phyloP scores from a whole-genome alignment of 345 rosid species.

The Populus ilicifolia region DNA sequence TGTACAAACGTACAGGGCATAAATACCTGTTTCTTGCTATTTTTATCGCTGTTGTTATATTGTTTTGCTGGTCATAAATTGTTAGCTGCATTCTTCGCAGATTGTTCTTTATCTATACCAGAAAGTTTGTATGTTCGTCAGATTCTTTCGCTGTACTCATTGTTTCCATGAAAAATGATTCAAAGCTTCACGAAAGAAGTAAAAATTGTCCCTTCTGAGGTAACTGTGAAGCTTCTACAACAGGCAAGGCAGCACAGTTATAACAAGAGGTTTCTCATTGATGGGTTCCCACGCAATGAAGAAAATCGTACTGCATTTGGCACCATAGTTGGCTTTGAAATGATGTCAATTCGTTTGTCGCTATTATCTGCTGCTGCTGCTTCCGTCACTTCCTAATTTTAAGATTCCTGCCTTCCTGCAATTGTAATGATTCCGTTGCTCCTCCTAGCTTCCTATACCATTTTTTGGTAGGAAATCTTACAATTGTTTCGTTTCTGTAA shows the following conservation, averaged over 20 bases:
- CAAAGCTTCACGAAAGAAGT: constrained; percentile 64
- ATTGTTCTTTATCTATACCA: constrained; percentile 4
- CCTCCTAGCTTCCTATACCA: background rate
- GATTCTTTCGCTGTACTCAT: constrained; percentile 16
- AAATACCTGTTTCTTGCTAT: background rate
- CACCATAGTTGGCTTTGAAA: constrained; percentile 43
- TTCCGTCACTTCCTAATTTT: background rate
- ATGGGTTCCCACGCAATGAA: constrained; percentile 86
- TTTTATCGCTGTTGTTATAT: background rate
- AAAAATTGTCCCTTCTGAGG: constrained; percentile 83
- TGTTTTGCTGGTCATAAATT: background rate
- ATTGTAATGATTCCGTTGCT: background rate
- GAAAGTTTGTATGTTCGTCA: background rate
- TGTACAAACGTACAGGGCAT: too few relatives aligned
- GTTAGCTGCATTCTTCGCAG: background rate
- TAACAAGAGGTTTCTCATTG: constrained; percentile 65
- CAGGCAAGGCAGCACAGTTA: constrained; percentile 56
- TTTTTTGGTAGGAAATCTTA: background rate
- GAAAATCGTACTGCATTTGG: constrained; percentile 72
- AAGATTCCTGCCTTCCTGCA: background rate
- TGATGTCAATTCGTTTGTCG: too few relatives aligned
- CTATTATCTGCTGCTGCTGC: background rate
- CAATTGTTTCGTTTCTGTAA: too few relatives aligned
- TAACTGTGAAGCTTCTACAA: constrained; percentile 73
- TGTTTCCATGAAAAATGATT: constrained; percentile 53